Conservation (phyloP, 495 filamentous ascomycete genomes). For the Symbiotaphrina buchneri region DNA sequence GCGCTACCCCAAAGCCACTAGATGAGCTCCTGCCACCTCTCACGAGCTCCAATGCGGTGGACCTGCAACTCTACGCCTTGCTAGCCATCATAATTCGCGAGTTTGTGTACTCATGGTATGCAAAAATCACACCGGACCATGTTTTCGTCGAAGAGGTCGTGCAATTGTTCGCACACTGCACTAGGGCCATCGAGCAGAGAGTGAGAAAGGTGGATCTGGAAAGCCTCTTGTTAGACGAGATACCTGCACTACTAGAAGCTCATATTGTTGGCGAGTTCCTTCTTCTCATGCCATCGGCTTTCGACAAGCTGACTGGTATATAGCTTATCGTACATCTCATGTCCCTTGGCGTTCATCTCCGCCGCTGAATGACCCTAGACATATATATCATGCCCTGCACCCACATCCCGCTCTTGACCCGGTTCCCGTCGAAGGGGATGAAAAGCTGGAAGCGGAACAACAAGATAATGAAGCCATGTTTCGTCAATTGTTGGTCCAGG, state of each 20-base stretch:
- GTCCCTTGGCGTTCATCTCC: slow-evolving; percentile 27
- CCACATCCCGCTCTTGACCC: slow-evolving; percentile 64
- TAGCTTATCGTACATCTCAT: slow-evolving; percentile 32
- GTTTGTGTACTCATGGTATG: slow-evolving; percentile 82
- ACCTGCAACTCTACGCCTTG: slow-evolving; percentile 78
- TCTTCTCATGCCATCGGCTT: slow-evolving; percentile 1
- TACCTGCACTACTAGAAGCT: slow-evolving; percentile 58
- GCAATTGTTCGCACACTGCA: slow-evolving; percentile 75
- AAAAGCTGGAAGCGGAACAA: slow-evolving; percentile 31
- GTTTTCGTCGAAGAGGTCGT: slow-evolving; percentile 70
- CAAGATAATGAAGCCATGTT: slow-evolving; percentile 56
- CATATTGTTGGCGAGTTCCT: slow-evolving; percentile 45
- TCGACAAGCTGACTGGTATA: slow-evolving; percentile 4
- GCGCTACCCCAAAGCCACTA: slow-evolving; percentile 27
- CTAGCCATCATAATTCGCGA: slow-evolving; percentile 74
- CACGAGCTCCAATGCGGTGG: slow-evolving; percentile 79
- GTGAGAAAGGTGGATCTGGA: slow-evolving; percentile 63
- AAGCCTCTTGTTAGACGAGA: slow-evolving; percentile 66
- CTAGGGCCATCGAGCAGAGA: slow-evolving; percentile 64
- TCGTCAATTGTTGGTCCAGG: slow-evolving; percentile 59
- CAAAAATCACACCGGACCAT: slow-evolving; percentile 74
- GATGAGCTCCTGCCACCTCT: slow-evolving; percentile 74
- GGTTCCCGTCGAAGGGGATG: slow-evolving; percentile 31
- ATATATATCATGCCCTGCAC: slow-evolving; percentile 64
- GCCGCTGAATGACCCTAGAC: slow-evolving; percentile 31